Evolutionary conservation across 192 early-diverging fungal species (phyloP), one percentile per base, ranked within the genome.

Genomic region (Coemansia reversa): DNA sequence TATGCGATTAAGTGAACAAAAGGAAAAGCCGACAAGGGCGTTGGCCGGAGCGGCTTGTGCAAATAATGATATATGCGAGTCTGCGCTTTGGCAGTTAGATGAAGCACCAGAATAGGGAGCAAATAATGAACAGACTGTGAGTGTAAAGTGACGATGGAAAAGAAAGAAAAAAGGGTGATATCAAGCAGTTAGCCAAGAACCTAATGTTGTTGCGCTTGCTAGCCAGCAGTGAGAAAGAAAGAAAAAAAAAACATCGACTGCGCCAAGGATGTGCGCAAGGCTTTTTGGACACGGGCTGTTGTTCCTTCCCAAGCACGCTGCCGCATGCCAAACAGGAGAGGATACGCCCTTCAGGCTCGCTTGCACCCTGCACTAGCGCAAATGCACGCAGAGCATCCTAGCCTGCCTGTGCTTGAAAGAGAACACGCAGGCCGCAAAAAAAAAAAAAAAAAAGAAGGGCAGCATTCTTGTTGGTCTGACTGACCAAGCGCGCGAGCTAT

Each of bases 191-290:
- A 58, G 9, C 33, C 56, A 33, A 33, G 29, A 28, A 29, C 29
- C 29, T 18, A 33, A 33, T 29, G 33, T 33, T 29, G 28, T 58
- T 12, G 22, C 33, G 56, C 25, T 53, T 14, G 52, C 23, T n/a
- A 53, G 23, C 24, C 52, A 53, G 28, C 23, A 53, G 28, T 22
- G 30, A 50, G 20, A 45, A 24, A 55, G 23, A 55, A 55, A 63
- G 18, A 56, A 24, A 32, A n/a, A 64, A 29, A 47, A 56, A 27
- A 64, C 35, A 64, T 22, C 7, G 23, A 49, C 27, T 61, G 48
- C 51, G 50, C 42, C 49, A 9, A 39, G 24, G 29, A 45, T 45
- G 39, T 57, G 28, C 55, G 55, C 28, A 20, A 57, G 28, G 55
- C 9, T 45, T 27, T 27, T 45, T 45, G 39, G 39, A 16, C 39